Evolutionary conservation across 305 asterid genomes (phyloP).

Genomic region (Ajuga reptans): DNA sequence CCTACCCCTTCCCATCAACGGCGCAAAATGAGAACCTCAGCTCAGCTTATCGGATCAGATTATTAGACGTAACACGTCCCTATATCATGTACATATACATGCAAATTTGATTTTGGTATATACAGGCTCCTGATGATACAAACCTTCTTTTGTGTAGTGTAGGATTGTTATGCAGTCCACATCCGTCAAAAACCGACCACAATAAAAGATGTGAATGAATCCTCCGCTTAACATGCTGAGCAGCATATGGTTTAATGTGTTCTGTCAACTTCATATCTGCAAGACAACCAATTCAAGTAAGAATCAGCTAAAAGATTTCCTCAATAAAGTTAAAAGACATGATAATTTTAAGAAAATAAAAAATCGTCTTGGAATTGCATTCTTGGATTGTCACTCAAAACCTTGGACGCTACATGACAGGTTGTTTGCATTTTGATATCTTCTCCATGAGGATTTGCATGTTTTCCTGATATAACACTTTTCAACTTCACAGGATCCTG

Average conservation of each 20-base stretch:
- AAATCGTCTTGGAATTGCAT: neutral
- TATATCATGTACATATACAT: slow-evolving; percentile 10
- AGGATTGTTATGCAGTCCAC: neutral
- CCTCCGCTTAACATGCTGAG: neutral
- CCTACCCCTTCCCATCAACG: neutral
- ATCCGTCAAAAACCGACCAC: neutral
- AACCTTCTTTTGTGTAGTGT: neutral
- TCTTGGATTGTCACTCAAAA: too few species aligned
- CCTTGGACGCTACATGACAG: neutral
- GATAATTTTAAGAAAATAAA: neutral
- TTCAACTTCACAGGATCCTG: too few species aligned
- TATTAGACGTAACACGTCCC: neutral
- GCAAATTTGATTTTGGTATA: neutral
- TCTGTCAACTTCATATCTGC: slow-evolving; percentile 5
- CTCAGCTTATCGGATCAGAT: neutral
- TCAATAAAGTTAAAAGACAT: neutral
- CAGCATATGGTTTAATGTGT: neutral
- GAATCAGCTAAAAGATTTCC: neutral
- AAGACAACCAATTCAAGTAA: neutral
- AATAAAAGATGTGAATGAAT: neutral
- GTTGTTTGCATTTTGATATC: neutral
- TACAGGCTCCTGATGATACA: neutral
- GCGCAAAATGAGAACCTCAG: neutral
- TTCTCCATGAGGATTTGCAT: neutral
- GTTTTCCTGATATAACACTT: neutral